Evolutionary conservation across 495 filamentous ascomycete genomes (phyloP).

Genomic region (Penicillium tannophilum): DNA sequence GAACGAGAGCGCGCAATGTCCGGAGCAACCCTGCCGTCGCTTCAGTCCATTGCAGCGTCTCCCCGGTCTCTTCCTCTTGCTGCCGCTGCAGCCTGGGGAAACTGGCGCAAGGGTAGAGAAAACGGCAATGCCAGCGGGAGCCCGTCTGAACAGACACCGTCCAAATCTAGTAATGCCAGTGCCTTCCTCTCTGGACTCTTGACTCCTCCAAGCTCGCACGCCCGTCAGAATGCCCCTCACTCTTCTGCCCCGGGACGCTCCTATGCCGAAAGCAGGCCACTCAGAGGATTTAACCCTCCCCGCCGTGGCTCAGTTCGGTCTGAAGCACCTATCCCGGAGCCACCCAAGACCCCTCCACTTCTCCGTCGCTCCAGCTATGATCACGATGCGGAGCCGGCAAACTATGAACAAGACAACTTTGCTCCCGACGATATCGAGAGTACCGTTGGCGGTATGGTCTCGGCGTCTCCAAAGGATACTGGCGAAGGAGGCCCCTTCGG

Average conservation of each 20-base stretch:
- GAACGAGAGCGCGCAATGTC: constrained; percentile 74
- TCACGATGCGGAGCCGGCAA: constrained; percentile 61
- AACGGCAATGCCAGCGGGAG: constrained; percentile 37
- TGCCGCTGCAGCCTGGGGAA: constrained; percentile 82
- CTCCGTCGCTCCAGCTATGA: constrained; percentile 71
- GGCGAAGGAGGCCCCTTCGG: constrained; percentile 40
- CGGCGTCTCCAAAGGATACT: constrained; percentile 38
- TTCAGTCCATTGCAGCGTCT: constrained; percentile 69
- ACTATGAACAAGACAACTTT: constrained; percentile 38
- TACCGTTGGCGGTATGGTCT: constrained; percentile 43
- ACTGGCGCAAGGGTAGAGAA: constrained; percentile 69
- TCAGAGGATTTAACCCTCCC: constrained; percentile 37
- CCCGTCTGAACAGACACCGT: constrained; percentile 62
- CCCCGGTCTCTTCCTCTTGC: constrained; percentile 81
- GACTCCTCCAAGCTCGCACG: constrained; percentile 75
- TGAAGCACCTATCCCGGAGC: constrained; percentile 40
- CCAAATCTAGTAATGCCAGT: constrained; percentile 55
- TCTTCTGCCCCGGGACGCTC: constrained; percentile 49
- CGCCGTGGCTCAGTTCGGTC: constrained; percentile 36
- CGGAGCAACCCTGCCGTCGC: constrained; percentile 54
- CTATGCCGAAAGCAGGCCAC: constrained; percentile 41
- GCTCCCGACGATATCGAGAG: constrained; percentile 44
- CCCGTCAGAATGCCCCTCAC: constrained; percentile 55
- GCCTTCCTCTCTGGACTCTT: constrained; percentile 73
- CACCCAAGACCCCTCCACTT: constrained; percentile 69